Base-by-base conservation (phyloP, 2,329 filamentous ascomycete genomes). In the Alternaria incomplexa region DNA sequence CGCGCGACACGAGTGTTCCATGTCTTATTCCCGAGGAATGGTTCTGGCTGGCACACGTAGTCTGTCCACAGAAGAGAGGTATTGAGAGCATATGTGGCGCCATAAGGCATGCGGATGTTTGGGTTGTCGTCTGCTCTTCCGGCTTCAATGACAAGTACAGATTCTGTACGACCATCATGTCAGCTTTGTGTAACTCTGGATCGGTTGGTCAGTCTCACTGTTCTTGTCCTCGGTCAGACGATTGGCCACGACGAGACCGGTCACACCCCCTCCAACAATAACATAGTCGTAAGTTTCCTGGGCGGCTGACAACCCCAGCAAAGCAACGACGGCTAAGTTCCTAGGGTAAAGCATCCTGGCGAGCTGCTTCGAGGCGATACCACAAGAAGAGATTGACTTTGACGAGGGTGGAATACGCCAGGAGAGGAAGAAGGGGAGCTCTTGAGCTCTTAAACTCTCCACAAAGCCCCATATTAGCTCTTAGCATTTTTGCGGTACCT, bases 111-210 rank as follows among this genome's bases (percentile, higher is more conserved):
- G 17, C 70, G 70, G 13, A 69, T 70, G 23, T 70, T 66, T 6
- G 65, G 63, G 28, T 69, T 73, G 25, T 74, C 72, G 43, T 73
- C 64, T 40, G 68, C 68, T 15, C 61, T 40, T 47, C 73, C 73
- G 28, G 70, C 69, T 60, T 75, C 73, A n/a, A 75, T 69, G 25
- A 75, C 70, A n/a, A 75, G 66, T n/a, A 74, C 71, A 2, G 65
- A 57, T 25, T 69, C 72, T 75, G 36, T 47, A n/a, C 3, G 51
- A 45, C n/a, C 28, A 22, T 17, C 6, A 30, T 32, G 46, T 56
- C 20, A 62, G 57, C 22, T 36, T 51, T 28, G 11, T 20, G 20
- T 48, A 45, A 11, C 7, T 48, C 25, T 20, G 5, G 26, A 20
- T 47, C 11, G 15, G 43, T 25, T 30, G 43, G 8, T 20, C 17